Percentiles rank a stretch among this genome's conserved stretches.
Evolutionary conservation across 2,329 filamentous ascomycete genomes (phyloP).

Genomic region (Botryotinia calthae): DNA sequence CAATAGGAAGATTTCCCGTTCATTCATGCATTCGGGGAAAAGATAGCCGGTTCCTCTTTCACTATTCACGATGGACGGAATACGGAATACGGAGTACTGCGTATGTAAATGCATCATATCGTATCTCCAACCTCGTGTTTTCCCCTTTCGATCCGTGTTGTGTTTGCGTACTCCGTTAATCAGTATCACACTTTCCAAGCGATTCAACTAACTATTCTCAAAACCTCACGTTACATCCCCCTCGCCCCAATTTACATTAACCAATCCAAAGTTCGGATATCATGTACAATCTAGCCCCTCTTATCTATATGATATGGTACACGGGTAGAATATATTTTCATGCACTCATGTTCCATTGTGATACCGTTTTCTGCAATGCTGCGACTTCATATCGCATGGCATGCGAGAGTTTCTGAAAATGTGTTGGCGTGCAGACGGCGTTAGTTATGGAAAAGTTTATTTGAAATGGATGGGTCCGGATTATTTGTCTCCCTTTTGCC

Average conservation of each 20-base stretch:
- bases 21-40: background rate
- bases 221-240: background rate
- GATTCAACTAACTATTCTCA: background rate
- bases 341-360: slow-evolving; percentile 11
- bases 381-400: background rate
- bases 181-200: background rate
- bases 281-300: background rate
- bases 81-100: background rate
- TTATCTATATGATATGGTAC: background rate
- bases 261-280: background rate
- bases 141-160: background rate
- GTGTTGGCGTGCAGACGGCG: background rate
- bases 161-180: background rate
- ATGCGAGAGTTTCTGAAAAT: background rate
- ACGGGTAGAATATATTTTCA: background rate
- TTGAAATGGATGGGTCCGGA: too few relatives aligned
- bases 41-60: background rate
- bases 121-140: background rate
- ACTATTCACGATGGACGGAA: background rate
- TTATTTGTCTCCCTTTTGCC: too few relatives aligned
- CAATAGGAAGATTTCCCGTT: background rate
- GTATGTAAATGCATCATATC: background rate
- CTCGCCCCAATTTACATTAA: background rate
- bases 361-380: slow-evolving; percentile 11
- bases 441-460: too few relatives aligned